A percentile compares a stretch with the other conserved stretches of the same genome.
phyloP scores from a whole-genome alignment of 495 filamentous ascomycete genomes.

The Neurospora hispaniola region DNA sequence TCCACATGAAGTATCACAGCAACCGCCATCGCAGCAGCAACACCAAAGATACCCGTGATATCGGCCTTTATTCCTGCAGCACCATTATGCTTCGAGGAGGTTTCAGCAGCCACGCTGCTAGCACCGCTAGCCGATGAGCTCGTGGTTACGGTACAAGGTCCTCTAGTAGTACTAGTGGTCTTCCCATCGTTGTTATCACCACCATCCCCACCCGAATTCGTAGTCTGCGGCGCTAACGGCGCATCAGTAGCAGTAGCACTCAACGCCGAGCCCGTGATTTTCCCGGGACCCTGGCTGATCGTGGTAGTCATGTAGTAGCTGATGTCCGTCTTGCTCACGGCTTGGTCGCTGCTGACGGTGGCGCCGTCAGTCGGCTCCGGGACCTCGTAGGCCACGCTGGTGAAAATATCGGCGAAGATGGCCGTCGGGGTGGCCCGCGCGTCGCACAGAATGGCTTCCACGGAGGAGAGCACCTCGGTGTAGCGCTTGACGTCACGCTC shows the following conservation, averaged over 20 bases:
- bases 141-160: neutral
- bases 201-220: neutral
- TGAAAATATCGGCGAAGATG: slow-evolving; percentile 17
- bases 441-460: slow-evolving; percentile 20
- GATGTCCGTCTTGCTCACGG: slow-evolving; percentile 22
- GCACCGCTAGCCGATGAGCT: neutral
- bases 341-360: slow-evolving; percentile 17
- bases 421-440: slow-evolving; percentile 18
- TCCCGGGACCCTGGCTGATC: slow-evolving; percentile 21
- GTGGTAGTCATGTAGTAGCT: slow-evolving; percentile 28
- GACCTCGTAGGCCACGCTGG: slow-evolving; percentile 7
- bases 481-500: slow-evolving; percentile 19
- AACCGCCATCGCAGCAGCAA: neutral
- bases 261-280: slow-evolving; percentile 27
- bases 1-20: neutral
- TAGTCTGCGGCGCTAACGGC: neutral
- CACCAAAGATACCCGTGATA: neutral
- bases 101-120: neutral
- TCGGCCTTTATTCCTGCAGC: neutral
- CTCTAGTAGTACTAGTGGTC: neutral
- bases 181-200: neutral
- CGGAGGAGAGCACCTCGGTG: slow-evolving; percentile 16
- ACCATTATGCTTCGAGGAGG: neutral
- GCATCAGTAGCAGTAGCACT: slow-evolving; percentile 15
- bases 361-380: slow-evolving; percentile 14